Conservation (phyloP, 768 basidiomycete genomes). For the Chalciporus pseudorubinellus region DNA sequence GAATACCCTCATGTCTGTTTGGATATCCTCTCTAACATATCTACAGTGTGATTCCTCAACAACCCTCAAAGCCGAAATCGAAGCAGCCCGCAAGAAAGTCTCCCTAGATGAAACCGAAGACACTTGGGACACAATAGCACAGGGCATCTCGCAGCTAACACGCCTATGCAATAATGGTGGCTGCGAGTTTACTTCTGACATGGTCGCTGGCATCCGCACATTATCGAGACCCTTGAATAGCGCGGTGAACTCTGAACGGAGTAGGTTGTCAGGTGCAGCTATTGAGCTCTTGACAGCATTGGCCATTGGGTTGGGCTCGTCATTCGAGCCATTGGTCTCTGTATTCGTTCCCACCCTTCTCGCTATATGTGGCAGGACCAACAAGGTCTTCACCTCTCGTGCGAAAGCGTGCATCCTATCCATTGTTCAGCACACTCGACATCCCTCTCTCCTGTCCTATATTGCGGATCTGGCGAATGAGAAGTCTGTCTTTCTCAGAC, state of each 20-base stretch:
- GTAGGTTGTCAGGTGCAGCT: slow-evolving; percentile 64
- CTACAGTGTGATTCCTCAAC: slow-evolving; percentile 33
- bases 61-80: slow-evolving; percentile 39
- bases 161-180: slow-evolving; percentile 51
- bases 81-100: slow-evolving; percentile 40
- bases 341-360: slow-evolving; percentile 69
- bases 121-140: slow-evolving; percentile 69
- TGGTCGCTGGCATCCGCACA: slow-evolving; percentile 50
- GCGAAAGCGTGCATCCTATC: slow-evolving; percentile 57
- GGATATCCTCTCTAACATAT: neutral
- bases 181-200: slow-evolving; percentile 48
- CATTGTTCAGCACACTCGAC: slow-evolving; percentile 66
- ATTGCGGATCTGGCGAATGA: slow-evolving; percentile 58
- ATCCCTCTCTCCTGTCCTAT: slow-evolving; percentile 59
- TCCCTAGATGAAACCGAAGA: slow-evolving; percentile 69
- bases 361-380: slow-evolving; percentile 65
- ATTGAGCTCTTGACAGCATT: slow-evolving; percentile 58
- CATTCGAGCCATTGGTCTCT: slow-evolving; percentile 67
- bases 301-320: slow-evolving; percentile 52
- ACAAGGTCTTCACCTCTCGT: slow-evolving; percentile 73
- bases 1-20: rapidly evolving
- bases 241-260: slow-evolving; percentile 71
- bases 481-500: slow-evolving; percentile 62
- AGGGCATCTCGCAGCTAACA: slow-evolving; percentile 46
- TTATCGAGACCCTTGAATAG: slow-evolving; percentile 52